These are phyloP conservation scores for Aspergillus coremiiformis DNA, from an alignment of 495 filamentous ascomycete genomes.

Conservation along the genomic window DNA sequence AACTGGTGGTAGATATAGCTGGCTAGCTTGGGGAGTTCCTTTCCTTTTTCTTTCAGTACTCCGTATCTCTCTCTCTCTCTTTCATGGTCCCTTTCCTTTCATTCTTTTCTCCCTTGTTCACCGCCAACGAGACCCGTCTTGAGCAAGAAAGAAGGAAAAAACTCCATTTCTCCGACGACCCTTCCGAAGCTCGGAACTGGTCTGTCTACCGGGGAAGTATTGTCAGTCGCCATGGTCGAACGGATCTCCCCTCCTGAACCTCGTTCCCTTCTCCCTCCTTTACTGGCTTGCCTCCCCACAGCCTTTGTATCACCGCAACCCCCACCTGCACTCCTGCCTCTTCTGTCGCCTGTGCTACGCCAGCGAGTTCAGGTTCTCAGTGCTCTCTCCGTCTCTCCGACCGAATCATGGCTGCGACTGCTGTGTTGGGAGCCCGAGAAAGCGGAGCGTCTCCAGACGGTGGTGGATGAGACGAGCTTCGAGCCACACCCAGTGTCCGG, in stretches of 20 bases:
- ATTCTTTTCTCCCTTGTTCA: neutral
- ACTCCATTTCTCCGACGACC: neutral
- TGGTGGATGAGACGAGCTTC: conserved; percentile 60
- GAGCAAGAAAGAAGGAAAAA: neutral
- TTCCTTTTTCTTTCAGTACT: too few species aligned
- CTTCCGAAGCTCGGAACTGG: neutral
- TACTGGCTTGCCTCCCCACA: conserved; percentile 80
- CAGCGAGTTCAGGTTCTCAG: conserved; percentile 78
- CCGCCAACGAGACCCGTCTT: neutral
- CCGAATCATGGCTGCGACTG: conserved; percentile 80
- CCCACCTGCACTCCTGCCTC: conserved; percentile 66
- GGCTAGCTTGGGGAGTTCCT: too few species aligned
- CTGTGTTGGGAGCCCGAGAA: conserved; percentile 73
- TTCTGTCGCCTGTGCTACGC: conserved; percentile 84
- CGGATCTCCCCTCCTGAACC: conserved; percentile 59
- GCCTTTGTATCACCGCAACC: conserved; percentile 73
- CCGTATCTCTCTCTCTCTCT: neutral
- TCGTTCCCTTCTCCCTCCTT: conserved; percentile 57
- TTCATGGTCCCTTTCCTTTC: neutral
- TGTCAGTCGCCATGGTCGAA: conserved; percentile 36
- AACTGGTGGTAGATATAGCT: too few species aligned
- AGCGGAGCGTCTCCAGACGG: conserved; percentile 56
- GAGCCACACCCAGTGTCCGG: conserved; percentile 90
- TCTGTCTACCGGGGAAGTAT: neutral
- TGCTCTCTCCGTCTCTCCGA: conserved; percentile 41